phyloP scores from a whole-genome alignment of 2,329 filamentous ascomycete genomes.

The Magnaporthales sp. region DNA sequence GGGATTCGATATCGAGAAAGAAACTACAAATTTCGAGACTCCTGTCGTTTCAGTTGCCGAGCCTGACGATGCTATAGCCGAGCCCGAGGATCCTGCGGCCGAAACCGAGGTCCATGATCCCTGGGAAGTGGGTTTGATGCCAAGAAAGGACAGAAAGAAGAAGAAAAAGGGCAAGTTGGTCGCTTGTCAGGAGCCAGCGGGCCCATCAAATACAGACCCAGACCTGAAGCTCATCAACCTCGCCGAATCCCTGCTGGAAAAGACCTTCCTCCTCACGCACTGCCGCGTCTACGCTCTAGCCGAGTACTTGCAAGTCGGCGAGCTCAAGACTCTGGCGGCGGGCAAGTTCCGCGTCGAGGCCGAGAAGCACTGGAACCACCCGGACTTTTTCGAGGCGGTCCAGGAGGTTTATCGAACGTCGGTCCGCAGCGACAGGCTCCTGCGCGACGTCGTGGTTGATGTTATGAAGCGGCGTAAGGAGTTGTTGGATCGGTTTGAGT shows the following conservation, averaged over 20 bases:
- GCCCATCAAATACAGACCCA: neutral
- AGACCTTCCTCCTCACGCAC: neutral
- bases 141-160: neutral
- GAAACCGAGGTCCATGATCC: neutral
- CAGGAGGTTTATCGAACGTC: neutral
- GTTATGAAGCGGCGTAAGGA: neutral
- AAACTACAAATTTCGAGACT: neutral
- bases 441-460: neutral
- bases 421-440: neutral
- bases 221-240: neutral
- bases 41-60: neutral
- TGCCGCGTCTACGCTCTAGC: conserved; percentile 1
- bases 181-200: neutral
- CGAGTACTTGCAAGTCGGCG: neutral
- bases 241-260: neutral
- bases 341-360: neutral
- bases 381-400: neutral
- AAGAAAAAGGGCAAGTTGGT: neutral
- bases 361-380: neutral
- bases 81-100: neutral
- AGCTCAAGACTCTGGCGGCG: neutral
- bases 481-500: neutral
- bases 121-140: neutral
- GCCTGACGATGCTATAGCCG: neutral
- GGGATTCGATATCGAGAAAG: neutral